Percentiles rank a stretch among this genome's conserved stretches.
Conservation (phyloP, 208 protist species). For the Sergeia podlipaevii region DNA sequence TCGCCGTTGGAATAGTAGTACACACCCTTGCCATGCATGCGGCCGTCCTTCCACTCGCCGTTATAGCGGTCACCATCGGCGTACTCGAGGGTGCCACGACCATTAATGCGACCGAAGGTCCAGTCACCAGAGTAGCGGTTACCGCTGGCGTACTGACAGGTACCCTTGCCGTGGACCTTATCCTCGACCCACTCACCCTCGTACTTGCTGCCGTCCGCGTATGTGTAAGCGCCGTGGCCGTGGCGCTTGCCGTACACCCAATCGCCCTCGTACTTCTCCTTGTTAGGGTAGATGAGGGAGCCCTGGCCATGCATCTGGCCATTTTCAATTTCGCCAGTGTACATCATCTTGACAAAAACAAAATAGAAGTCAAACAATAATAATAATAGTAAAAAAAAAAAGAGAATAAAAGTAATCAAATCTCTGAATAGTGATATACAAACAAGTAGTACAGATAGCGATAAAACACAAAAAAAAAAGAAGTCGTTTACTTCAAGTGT, state of each 20-base stretch:
- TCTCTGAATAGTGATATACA: no score
- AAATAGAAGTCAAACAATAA: not conserved
- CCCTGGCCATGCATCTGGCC: slow-evolving; percentile 95
- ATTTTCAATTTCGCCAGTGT: slow-evolving; percentile 95
- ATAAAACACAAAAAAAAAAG: slow-evolving; percentile 1
- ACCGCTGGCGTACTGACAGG: slow-evolving; percentile 88
- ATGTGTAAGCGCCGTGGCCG: slow-evolving; percentile 90
- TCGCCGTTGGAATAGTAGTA: slow-evolving; percentile 91
- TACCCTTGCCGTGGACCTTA: slow-evolving; percentile 93
- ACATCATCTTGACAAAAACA: slow-evolving; percentile 83
- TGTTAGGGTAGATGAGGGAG: slow-evolving; percentile 93
- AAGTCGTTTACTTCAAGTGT: no score
- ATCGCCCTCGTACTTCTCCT: slow-evolving; percentile 93
- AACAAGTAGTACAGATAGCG: slow-evolving; percentile 5
- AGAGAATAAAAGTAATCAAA: not conserved
- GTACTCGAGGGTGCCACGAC: slow-evolving; percentile 84
- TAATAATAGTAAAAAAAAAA: not conserved
- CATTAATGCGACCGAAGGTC: slow-evolving; percentile 91
- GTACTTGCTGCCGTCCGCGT: slow-evolving; percentile 91
- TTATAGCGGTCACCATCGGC: slow-evolving; percentile 92
- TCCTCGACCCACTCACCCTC: slow-evolving; percentile 94
- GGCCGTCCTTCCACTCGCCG: slow-evolving; percentile 92
- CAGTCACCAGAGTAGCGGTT: slow-evolving; percentile 90
- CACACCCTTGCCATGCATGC: slow-evolving; percentile 90
- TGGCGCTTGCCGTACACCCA: slow-evolving; percentile 94